A percentile compares a stretch with the other conserved stretches of the same genome.
Evolutionary conservation across 2,329 filamentous ascomycete genomes (phyloP).

Genomic region (Metarhizium guizhouense): DNA sequence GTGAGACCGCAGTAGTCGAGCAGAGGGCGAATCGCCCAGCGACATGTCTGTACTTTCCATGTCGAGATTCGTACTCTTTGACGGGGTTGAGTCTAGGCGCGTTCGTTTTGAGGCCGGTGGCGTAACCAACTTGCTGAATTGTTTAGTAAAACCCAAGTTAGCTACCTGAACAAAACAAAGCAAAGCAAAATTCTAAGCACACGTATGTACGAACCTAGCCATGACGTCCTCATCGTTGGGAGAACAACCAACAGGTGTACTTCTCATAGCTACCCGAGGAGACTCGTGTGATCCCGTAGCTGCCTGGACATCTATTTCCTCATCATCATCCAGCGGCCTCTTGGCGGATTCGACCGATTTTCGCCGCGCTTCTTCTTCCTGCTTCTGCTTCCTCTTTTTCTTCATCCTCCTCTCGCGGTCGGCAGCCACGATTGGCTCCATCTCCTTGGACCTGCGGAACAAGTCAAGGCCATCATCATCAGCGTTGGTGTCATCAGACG

Average conservation of each 20-base stretch:
- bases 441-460: slow-evolving; percentile 41
- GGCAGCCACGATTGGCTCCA: slow-evolving; percentile 35
- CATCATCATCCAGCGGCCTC: slow-evolving; percentile 12
- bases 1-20: slow-evolving; percentile 9
- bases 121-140: slow-evolving; percentile 17
- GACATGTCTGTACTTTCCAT: slow-evolving; percentile 4
- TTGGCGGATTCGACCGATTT: slow-evolving; percentile 11
- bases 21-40: slow-evolving; percentile 15
- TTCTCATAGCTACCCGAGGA: background rate
- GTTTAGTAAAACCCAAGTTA: slow-evolving; percentile 12
- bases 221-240: background rate
- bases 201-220: background rate
- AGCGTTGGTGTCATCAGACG: slow-evolving; percentile 6
- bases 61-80: slow-evolving; percentile 7
- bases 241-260: background rate
- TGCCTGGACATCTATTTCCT: slow-evolving; percentile 8
- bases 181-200: background rate
- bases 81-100: slow-evolving; percentile 14
- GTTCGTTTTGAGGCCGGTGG: slow-evolving; percentile 31
- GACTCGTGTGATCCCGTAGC: background rate
- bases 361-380: slow-evolving; percentile 13
- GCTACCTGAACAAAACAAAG: background rate
- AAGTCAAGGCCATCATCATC: slow-evolving; percentile 32
- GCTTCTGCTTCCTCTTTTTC: slow-evolving; percentile 16
- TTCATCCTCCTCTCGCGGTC: slow-evolving; percentile 25